These are phyloP conservation scores for Claviceps pazoutovae DNA, from an alignment of 2,329 filamentous ascomycete species.

Conservation along the genomic window DNA sequence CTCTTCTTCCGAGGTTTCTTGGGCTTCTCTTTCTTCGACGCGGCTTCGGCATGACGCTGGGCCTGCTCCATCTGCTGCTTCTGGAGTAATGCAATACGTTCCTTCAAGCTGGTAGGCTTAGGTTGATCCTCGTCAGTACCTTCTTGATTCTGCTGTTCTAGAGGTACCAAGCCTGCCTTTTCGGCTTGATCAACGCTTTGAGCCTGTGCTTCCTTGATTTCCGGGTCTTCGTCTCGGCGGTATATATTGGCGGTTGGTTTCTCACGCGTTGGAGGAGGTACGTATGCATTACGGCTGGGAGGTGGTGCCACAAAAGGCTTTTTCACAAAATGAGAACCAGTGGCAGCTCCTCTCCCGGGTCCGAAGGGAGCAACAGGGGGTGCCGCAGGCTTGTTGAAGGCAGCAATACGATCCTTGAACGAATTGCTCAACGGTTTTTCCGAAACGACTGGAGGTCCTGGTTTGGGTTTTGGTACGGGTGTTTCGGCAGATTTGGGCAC, in stretches of 20 bases:
- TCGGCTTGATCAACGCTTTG: conserved; percentile 55
- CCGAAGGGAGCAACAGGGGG: conserved; percentile 86
- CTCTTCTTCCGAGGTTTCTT: conserved; percentile 62
- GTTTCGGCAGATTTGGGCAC: conserved; percentile 26
- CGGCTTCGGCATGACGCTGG: conserved; percentile 62
- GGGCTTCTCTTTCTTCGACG: conserved; percentile 74
- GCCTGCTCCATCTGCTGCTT: conserved; percentile 89
- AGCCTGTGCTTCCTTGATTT: conserved; percentile 49
- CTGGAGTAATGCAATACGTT: conserved; percentile 85
- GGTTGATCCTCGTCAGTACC: conserved; percentile 62
- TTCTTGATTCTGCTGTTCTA: conserved; percentile 25
- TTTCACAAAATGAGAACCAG: conserved; percentile 66
- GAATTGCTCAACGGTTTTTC: conserved; percentile 66
- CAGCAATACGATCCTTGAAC: conserved; percentile 90
- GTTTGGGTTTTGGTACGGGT: conserved; percentile 22
- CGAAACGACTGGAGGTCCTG: conserved; percentile 47
- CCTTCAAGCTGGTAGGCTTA: conserved; percentile 86
- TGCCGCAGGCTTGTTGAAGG: conserved; percentile 84
- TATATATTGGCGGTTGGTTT: conserved; percentile 62
- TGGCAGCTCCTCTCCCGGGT: conserved; percentile 41
- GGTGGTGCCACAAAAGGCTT: conserved; percentile 95
- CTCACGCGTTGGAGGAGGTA: conserved; percentile 66
- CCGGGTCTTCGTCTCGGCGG: conserved; percentile 74
- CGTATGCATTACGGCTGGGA: conserved; percentile 80
- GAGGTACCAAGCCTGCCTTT: conserved; percentile 45